Conservation (phyloP, 2,329 filamentous ascomycete genomes). For the Exserohilum turcica region DNA sequence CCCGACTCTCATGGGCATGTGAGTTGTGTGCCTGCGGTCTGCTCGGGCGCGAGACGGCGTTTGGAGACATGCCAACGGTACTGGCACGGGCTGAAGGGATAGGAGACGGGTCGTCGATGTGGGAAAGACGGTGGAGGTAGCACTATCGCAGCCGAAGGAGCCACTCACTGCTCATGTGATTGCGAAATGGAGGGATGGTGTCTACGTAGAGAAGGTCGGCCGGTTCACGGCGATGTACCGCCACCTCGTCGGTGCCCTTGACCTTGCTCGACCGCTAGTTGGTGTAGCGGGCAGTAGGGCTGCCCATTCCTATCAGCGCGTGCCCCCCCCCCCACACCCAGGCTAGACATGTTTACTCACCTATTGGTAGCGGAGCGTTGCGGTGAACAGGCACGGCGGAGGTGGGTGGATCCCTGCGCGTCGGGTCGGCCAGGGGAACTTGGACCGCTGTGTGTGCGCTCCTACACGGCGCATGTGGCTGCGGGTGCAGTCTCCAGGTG, state of each 20-base stretch:
- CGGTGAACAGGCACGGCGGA: slow-evolving; percentile 18
- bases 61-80: slow-evolving; percentile 18
- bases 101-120: slow-evolving; percentile 4
- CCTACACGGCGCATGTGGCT: slow-evolving; percentile 4
- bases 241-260: slow-evolving; percentile 22
- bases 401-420: slow-evolving; percentile 20
- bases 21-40: slow-evolving; percentile 22
- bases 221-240: slow-evolving; percentile 37
- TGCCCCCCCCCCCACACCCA: neutral
- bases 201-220: slow-evolving; percentile 17
- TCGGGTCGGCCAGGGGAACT: slow-evolving; percentile 11
- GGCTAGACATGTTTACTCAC: slow-evolving; percentile 10
- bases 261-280: slow-evolving; percentile 8
- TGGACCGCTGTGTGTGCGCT: neutral
- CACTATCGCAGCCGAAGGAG: neutral
- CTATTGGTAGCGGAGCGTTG: slow-evolving; percentile 14
- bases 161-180: slow-evolving; percentile 2
- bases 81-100: slow-evolving; percentile 1
- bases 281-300: slow-evolving; percentile 1
- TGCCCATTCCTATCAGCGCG: slow-evolving; percentile 6
- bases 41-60: slow-evolving; percentile 13
- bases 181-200: slow-evolving; percentile 11
- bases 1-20: slow-evolving; percentile 21
- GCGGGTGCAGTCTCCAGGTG: neutral
- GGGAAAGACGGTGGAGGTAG: neutral